A percentile compares a stretch with the other conserved stretches of the same genome.
Conservation (phyloP, 345 rosid genomes). For the Populus simonii region DNA sequence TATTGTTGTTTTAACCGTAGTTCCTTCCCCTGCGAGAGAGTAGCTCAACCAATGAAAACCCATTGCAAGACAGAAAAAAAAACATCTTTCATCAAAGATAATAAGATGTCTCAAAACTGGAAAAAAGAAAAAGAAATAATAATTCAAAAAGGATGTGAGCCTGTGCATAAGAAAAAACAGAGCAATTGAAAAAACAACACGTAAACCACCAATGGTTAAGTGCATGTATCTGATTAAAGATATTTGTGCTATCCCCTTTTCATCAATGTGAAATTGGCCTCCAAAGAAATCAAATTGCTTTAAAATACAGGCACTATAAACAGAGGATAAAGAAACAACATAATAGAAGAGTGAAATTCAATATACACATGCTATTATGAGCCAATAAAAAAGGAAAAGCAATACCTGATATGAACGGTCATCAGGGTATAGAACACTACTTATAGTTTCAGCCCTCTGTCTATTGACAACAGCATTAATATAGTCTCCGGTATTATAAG, state of each 20-base stretch:
- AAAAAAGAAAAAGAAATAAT: neutral
- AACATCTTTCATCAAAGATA: neutral
- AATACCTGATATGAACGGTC: conserved; percentile 45
- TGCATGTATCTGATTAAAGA: neutral
- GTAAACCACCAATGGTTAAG: too few species aligned
- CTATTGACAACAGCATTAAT: conserved; percentile 45
- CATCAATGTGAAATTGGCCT: neutral
- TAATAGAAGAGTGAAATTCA: neutral
- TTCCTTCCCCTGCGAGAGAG: conserved; percentile 44
- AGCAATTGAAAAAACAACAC: neutral
- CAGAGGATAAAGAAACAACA: neutral
- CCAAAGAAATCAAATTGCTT: neutral
- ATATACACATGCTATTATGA: conserved; percentile 5
- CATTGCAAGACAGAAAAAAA: neutral
- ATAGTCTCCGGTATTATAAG: conserved; percentile 48
- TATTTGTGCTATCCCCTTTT: neutral
- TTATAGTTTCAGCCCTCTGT: conserved; percentile 46
- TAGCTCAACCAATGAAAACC: conserved; percentile 10
- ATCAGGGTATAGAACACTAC: conserved; percentile 44
- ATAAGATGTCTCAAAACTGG: neutral
- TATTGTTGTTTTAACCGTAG: conserved; percentile 50
- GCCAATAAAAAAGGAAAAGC: conserved; percentile 7
- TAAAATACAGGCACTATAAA: neutral
- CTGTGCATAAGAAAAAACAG: too few species aligned
- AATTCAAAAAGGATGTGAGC: neutral